Evolutionary conservation across 2,329 filamentous ascomycete species (phyloP).

Genomic region (Ophiostoma piceae): DNA sequence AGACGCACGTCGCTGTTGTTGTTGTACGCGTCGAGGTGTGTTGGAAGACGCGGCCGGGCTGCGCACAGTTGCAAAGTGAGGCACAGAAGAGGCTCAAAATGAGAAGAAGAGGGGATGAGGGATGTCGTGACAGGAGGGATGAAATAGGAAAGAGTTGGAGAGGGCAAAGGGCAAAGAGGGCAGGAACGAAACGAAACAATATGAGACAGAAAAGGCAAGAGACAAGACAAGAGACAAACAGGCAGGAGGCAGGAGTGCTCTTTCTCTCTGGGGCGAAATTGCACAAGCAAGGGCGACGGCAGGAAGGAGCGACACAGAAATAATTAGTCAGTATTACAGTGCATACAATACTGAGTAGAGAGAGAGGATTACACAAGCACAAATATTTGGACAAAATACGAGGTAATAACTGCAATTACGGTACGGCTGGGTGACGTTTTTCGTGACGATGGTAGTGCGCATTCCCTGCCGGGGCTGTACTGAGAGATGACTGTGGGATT

Average conservation of each 20-base stretch:
- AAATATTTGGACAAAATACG: not conserved
- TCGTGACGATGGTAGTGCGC: not conserved
- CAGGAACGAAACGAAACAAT: constrained; percentile 6
- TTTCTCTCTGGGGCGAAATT: constrained; percentile 12
- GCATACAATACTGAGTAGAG: not conserved
- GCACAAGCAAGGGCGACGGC: not conserved
- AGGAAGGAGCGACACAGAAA: not conserved
- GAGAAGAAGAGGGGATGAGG: constrained; percentile 6
- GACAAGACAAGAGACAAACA: not conserved
- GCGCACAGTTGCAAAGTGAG: not conserved
- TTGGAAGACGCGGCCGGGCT: not conserved
- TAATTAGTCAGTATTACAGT: not conserved
- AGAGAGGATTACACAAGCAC: not conserved
- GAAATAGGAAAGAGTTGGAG: not conserved
- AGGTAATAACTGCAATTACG: not conserved
- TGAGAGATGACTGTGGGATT: not conserved
- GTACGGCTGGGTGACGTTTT: not conserved
- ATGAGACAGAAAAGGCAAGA: not conserved
- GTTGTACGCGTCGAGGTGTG: not conserved
- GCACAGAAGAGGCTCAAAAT: not conserved
- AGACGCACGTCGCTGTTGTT: constrained; percentile 6
- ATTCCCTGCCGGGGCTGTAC: not conserved
- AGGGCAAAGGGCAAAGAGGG: not conserved
- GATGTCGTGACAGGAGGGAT: constrained; percentile 15
- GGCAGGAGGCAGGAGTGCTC: constrained; percentile 12